Percentiles rank a stretch among this genome's conserved stretches.
phyloP scores from a whole-genome alignment of 495 filamentous ascomycete genomes.

The Evansstolkia leycettana region DNA sequence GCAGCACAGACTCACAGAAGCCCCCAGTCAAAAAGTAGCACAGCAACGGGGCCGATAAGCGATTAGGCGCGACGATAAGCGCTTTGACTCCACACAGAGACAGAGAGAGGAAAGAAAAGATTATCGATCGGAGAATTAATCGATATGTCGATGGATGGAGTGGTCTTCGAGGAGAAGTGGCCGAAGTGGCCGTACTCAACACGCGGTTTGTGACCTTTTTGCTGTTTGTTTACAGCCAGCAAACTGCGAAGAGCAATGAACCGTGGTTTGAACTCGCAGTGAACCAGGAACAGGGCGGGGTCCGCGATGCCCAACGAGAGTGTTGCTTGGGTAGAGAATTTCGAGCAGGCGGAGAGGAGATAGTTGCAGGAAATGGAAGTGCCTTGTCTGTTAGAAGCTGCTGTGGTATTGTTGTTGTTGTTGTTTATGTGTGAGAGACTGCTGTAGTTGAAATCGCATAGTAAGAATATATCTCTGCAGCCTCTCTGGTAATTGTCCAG shows the following conservation, averaged over 20 bases:
- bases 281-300: neutral
- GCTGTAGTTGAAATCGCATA: too few species aligned
- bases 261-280: neutral
- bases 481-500: too few species aligned
- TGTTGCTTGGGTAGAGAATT: neutral
- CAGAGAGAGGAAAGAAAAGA: neutral
- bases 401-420: too few species aligned
- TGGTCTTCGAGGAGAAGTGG: too few species aligned
- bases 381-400: too few species aligned
- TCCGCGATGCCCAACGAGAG: neutral
- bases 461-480: too few species aligned
- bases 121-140: neutral
- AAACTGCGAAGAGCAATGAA: neutral
- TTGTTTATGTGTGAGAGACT: too few species aligned
- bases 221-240: neutral
- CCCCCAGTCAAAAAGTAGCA: neutral
- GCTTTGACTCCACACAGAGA: constrained; percentile 1
- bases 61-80: constrained; percentile 14
- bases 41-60: constrained; percentile 12
- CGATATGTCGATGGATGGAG: too few species aligned
- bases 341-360: too few species aligned
- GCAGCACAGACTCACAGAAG: too few species aligned
- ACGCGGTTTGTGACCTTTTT: neutral
- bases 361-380: too few species aligned
- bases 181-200: neutral